These are phyloP conservation scores for Lachnellula subtilissima DNA, from an alignment of 2,329 filamentous ascomycete genomes.

Conservation along the genomic window DNA sequence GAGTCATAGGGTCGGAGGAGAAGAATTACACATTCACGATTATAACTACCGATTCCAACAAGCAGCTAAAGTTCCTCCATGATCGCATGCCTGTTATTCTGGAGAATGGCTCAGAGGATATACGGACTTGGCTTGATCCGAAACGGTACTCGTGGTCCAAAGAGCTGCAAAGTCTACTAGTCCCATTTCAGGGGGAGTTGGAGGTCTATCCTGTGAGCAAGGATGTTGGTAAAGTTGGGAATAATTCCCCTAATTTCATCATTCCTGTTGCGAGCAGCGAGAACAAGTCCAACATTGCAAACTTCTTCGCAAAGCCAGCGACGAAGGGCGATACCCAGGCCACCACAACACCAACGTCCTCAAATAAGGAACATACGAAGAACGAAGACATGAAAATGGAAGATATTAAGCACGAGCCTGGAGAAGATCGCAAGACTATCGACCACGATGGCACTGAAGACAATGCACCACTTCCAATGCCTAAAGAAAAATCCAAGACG, in stretches of 20 bases:
- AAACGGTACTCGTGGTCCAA: constrained; percentile 64
- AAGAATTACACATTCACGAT: constrained; percentile 86
- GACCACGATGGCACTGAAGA: constrained; percentile 25
- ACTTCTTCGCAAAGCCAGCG: constrained; percentile 70
- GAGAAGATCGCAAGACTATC: constrained; percentile 22
- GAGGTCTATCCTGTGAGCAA: constrained; percentile 82
- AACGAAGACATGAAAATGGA: constrained; percentile 14
- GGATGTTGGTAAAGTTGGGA: constrained; percentile 91
- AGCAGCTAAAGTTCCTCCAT: constrained; percentile 80
- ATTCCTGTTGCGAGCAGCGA: constrained; percentile 77
- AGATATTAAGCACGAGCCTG: constrained; percentile 22
- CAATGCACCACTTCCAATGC: constrained; percentile 26
- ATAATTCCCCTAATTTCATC: constrained; percentile 79
- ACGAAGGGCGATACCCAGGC: constrained; percentile 14
- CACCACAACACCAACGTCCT: not conserved
- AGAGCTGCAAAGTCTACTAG: constrained; percentile 74
- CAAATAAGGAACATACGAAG: not conserved
- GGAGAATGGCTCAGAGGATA: constrained; percentile 64
- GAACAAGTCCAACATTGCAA: constrained; percentile 90
- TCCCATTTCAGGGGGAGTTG: constrained; percentile 71
- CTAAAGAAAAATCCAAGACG: constrained; percentile 17
- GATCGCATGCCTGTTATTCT: constrained; percentile 95
- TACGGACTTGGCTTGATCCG: constrained; percentile 77
- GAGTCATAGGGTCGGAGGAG: constrained; percentile 49
- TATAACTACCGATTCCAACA: constrained; percentile 84